Percentiles rank a stretch among this genome's conserved stretches.
Evolutionary conservation across 306 rosid genomes (phyloP).

Genomic region (Vigna mungo): DNA sequence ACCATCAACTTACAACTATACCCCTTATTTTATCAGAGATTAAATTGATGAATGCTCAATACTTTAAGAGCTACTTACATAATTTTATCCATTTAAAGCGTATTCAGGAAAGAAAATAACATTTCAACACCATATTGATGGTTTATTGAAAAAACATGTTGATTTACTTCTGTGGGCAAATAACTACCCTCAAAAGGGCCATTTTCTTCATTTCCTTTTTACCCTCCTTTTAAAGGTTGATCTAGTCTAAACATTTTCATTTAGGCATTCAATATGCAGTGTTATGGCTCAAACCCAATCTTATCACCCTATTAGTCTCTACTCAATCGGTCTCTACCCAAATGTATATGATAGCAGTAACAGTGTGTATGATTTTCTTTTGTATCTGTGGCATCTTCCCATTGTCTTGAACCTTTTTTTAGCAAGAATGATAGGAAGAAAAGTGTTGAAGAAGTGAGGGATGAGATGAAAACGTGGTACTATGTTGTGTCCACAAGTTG

Average conservation of each 20-base stretch:
- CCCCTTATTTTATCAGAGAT: slow-evolving; percentile 17
- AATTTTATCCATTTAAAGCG: too few species aligned
- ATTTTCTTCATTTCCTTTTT: neutral
- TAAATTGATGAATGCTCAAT: too few species aligned
- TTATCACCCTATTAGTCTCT: too few species aligned
- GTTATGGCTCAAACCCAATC: too few species aligned
- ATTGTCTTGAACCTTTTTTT: neutral
- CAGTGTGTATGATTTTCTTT: neutral
- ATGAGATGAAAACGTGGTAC: slow-evolving; percentile 27
- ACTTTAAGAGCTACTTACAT: too few species aligned
- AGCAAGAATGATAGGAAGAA: slow-evolving; percentile 14
- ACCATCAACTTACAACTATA: slow-evolving; percentile 38
- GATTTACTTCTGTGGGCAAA: too few species aligned
- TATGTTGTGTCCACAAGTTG: neutral
- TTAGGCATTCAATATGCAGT: neutral
- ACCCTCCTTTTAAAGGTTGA: neutral
- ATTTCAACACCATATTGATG: too few species aligned
- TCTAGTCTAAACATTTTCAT: neutral
- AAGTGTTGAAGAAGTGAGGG: slow-evolving; percentile 20
- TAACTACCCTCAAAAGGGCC: neutral
- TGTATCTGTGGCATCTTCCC: neutral
- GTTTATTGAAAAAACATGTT: too few species aligned
- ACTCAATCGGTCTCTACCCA: too few species aligned
- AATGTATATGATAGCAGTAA: neutral
- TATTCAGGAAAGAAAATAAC: too few species aligned